phyloP scores from a whole-genome alignment of 176 grass and related monocot species.

The Tuctoria greenei region DNA sequence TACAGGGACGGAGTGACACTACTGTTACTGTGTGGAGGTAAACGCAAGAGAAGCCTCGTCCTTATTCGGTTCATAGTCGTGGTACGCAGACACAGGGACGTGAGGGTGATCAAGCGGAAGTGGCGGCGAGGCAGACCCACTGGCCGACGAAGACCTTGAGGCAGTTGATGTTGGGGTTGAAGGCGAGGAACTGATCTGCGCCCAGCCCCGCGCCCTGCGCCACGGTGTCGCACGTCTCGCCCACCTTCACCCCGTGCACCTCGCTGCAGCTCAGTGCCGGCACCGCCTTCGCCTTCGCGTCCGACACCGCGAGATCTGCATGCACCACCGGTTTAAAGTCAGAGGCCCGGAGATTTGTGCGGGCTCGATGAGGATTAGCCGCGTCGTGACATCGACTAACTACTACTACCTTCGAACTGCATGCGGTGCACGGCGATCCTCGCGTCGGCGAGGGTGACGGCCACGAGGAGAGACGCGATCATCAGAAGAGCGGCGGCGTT shows the following conservation, averaged over 20 bases:
- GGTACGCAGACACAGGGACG: not conserved
- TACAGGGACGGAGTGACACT: not conserved
- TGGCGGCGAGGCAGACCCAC: conserved; percentile 44
- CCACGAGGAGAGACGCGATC: conserved; percentile 33
- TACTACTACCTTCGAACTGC: not conserved
- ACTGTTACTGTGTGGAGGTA: not conserved
- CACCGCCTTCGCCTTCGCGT: not conserved
- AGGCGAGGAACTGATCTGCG: conserved; percentile 20
- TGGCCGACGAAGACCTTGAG: conserved; percentile 40
- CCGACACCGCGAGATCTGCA: not conserved
- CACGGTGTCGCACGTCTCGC: conserved; percentile 37
- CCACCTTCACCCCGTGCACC: conserved; percentile 28
- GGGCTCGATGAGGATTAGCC: not conserved
- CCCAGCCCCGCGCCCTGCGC: not conserved
- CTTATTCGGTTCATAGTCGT: conserved; percentile 1
- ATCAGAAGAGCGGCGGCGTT: conserved; percentile 15
- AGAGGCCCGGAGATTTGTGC: not conserved
- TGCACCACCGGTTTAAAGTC: not conserved
- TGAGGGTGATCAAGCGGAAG: not conserved
- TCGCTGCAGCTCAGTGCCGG: conserved; percentile 27
- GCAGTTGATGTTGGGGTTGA: conserved; percentile 58
- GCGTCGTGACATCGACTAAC: no score
- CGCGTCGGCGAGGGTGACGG: conserved; percentile 3
- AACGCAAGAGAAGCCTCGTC: not conserved
- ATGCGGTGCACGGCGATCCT: not conserved